phyloP scores from a whole-genome alignment of 73 alveolate species.

The Loxodes magnus region DNA sequence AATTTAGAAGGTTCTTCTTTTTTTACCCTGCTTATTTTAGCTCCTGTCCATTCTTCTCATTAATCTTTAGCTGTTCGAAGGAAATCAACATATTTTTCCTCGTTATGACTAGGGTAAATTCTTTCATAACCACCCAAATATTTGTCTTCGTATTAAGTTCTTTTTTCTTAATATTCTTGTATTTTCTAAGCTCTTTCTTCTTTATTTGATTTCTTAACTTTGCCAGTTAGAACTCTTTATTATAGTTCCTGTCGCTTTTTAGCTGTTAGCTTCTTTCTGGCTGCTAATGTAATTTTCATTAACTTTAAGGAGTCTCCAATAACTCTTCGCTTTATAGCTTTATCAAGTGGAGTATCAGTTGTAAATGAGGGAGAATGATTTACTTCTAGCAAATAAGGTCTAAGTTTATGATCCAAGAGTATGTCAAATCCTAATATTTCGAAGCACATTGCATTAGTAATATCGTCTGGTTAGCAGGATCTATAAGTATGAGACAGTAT shows the following conservation, averaged over 20 bases:
- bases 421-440: slow-evolving; percentile 43
- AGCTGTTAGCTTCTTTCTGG: slow-evolving; percentile 1
- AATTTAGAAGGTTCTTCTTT: too few species aligned
- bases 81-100: neutral
- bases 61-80: neutral
- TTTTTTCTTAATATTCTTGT: slow-evolving; percentile 7
- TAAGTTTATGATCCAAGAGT: slow-evolving; percentile 26
- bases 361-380: slow-evolving; percentile 42
- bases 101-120: slow-evolving; percentile 14
- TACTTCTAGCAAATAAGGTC: slow-evolving; percentile 31
- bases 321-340: slow-evolving; percentile 15
- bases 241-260: slow-evolving; percentile 9
- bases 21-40: neutral
- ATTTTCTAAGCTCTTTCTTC: slow-evolving; percentile 26
- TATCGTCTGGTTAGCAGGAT: slow-evolving; percentile 40
- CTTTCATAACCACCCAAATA: slow-evolving; percentile 30
- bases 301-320: slow-evolving; percentile 14
- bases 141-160: slow-evolving; percentile 33
- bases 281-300: slow-evolving; percentile 16
- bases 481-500: slow-evolving; percentile 40
- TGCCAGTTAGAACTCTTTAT: slow-evolving; percentile 25
- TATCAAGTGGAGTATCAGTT: slow-evolving; percentile 40
- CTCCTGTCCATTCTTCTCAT: slow-evolving; percentile 13
- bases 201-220: neutral
- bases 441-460: slow-evolving; percentile 39